Percentiles rank a stretch among this genome's conserved stretches.
Conservation (phyloP, 495 filamentous ascomycete species). For the Hypoxylon crocopeplum region DNA sequence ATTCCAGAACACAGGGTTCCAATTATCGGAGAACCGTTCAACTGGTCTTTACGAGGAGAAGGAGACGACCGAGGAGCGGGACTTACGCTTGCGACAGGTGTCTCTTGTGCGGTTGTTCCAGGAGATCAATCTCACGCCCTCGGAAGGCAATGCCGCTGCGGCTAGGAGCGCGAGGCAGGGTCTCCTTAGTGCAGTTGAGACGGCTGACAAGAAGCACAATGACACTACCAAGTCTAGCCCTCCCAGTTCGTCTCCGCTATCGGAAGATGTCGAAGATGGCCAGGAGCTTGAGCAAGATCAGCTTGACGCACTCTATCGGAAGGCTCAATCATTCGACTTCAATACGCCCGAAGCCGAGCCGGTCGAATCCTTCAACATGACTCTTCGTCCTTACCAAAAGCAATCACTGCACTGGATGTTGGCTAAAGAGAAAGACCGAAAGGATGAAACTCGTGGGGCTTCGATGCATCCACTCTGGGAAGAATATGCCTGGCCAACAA, state of each 20-base stretch:
- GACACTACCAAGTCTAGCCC: conserved; percentile 40
- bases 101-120: conserved; percentile 87
- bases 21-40: conserved; percentile 71
- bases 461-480: conserved; percentile 99
- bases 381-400: conserved; percentile 90
- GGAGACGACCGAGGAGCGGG: conserved; percentile 85
- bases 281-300: conserved; percentile 95
- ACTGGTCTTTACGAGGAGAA: conserved; percentile 69
- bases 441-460: conserved; percentile 61
- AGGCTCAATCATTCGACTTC: conserved; percentile 97
- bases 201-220: conserved; percentile 79
- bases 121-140: conserved; percentile 83
- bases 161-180: conserved; percentile 81
- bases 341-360: conserved; percentile 86
- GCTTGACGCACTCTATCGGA: conserved; percentile 90
- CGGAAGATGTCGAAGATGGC: conserved; percentile 80
- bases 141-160: conserved; percentile 73
- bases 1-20: conserved; percentile 68
- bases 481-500: conserved; percentile 87
- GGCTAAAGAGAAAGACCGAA: conserved; percentile 84
- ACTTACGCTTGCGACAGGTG: conserved; percentile 84
- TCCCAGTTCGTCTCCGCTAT: conserved; percentile 52
- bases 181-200: conserved; percentile 84
- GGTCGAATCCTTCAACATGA: conserved; percentile 78
- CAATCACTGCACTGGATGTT: conserved; percentile 97